Percentiles rank a stretch among this genome's conserved stretches.
Evolutionary conservation across 176 grass and related monocot genomes (phyloP).

Genomic region (Raddia distichophylla): DNA sequence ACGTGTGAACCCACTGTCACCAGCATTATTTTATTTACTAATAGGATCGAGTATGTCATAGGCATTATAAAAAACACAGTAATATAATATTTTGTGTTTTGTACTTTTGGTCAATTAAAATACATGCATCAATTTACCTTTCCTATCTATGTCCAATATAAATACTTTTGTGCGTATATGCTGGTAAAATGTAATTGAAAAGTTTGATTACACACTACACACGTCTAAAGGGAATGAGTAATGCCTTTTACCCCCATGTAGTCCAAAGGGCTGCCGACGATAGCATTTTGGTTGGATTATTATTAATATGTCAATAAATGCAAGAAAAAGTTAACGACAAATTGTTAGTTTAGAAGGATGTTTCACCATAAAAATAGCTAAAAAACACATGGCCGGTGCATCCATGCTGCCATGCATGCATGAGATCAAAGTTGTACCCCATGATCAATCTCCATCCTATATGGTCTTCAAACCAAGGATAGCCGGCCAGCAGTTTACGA

Average conservation of each 20-base stretch:
- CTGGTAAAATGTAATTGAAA: not conserved
- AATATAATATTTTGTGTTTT: not conserved
- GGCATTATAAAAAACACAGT: not conserved
- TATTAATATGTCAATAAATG: not conserved
- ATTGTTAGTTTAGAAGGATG: not conserved
- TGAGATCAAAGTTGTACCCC: not conserved
- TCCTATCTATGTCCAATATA: not conserved
- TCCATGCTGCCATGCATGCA: not conserved
- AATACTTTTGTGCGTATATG: not conserved
- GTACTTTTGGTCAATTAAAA: not conserved
- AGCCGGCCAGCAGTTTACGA: not conserved
- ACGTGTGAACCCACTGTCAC: not conserved
- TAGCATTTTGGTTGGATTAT: not conserved
- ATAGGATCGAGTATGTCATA: not conserved
- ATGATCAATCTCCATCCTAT: constrained; percentile 27
- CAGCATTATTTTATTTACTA: not conserved
- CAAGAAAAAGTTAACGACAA: not conserved
- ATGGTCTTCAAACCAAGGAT: constrained; percentile 15
- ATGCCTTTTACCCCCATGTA: not conserved
- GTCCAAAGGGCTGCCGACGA: not conserved
- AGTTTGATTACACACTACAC: not conserved
- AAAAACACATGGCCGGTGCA: not conserved
- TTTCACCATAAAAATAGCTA: constrained; percentile 26
- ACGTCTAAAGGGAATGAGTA: not conserved
- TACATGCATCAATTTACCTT: not conserved